phyloP scores from a whole-genome alignment of 192 early-diverging fungal genomes.

The Cladochytrium replicatum region DNA sequence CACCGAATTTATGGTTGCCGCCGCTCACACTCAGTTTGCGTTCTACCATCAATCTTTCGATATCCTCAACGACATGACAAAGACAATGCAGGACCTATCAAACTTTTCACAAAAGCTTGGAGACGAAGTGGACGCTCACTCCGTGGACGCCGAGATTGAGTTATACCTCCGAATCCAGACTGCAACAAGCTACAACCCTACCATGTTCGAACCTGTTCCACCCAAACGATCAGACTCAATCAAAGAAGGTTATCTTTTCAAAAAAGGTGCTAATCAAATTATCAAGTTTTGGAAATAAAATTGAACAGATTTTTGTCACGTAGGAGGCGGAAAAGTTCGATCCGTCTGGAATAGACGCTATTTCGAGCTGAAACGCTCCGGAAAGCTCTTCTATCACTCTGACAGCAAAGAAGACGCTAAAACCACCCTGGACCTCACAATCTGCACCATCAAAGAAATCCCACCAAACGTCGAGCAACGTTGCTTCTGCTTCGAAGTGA shows the following conservation, averaged over 20 bases:
- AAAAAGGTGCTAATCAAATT: no score
- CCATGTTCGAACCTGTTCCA: background rate
- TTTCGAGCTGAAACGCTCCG: constrained; percentile 27
- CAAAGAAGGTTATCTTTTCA: constrained; percentile 69
- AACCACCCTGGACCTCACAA: background rate
- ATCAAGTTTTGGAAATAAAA: no score
- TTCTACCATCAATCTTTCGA: constrained; percentile 73
- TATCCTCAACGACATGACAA: constrained; percentile 62
- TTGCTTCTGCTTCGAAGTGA: constrained; percentile 50
- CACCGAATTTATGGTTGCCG: constrained; percentile 45
- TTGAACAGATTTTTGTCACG: no score
- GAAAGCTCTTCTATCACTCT: constrained; percentile 1
- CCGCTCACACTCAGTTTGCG: constrained; percentile 72
- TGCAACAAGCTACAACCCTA: background rate
- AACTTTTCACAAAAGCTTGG: constrained; percentile 11
- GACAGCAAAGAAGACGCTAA: constrained; percentile 4
- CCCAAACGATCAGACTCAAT: constrained; percentile 19
- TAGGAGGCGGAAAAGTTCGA: constrained; percentile 55
- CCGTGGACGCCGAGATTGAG: background rate
- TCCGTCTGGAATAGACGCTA: constrained; percentile 67
- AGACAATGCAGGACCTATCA: constrained; percentile 61
- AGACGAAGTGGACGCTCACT: background rate
- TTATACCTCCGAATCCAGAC: background rate
- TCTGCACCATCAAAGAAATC: constrained; percentile 1
- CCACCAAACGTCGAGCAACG: constrained; percentile 41